phyloP scores from a whole-genome alignment of 768 basidiomycete species.

The Lactifluus rugatus region DNA sequence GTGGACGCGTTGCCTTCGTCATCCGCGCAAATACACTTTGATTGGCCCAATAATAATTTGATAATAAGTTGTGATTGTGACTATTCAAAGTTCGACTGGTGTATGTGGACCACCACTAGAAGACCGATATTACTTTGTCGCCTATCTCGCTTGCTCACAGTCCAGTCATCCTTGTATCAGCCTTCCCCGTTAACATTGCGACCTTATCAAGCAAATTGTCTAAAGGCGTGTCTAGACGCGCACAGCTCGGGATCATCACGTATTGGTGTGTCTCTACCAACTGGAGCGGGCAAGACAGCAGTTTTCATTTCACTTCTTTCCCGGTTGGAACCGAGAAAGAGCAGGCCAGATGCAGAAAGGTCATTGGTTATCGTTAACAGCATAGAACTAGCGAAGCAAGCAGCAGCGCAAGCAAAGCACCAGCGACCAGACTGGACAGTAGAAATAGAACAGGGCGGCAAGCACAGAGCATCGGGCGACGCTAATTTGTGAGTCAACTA shows the following conservation, averaged over 20 bases:
- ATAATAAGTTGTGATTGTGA: neutral
- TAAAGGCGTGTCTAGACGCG: constrained; percentile 67
- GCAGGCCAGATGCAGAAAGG: constrained; percentile 37
- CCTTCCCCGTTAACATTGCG: constrained; percentile 38
- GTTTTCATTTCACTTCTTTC: constrained; percentile 81
- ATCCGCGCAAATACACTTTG: constrained; percentile 11
- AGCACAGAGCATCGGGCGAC: constrained; percentile 60
- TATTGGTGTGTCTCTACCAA: constrained; percentile 78
- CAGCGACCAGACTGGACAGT: constrained; percentile 68
- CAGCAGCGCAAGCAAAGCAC: constrained; percentile 57
- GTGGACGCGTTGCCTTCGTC: constrained; percentile 15
- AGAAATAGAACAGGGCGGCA: constrained; percentile 85
- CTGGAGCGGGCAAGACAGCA: constrained; percentile 82
- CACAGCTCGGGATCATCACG: constrained; percentile 57
- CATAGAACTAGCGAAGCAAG: constrained; percentile 82
- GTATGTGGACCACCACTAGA: neutral
- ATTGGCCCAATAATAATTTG: neutral
- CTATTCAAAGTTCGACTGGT: neutral
- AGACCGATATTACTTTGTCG: neutral
- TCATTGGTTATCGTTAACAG: constrained; percentile 84
- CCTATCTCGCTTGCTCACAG: neutral
- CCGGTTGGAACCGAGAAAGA: constrained; percentile 36
- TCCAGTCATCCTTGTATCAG: neutral
- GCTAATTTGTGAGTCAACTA: constrained; percentile 68
- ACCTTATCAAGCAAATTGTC: constrained; percentile 83